A percentile compares a stretch with the other conserved stretches of the same genome.
These are phyloP conservation scores for Solanum chmielewskii DNA, from an alignment of 257 asterid species.

Conservation along the genomic window DNA sequence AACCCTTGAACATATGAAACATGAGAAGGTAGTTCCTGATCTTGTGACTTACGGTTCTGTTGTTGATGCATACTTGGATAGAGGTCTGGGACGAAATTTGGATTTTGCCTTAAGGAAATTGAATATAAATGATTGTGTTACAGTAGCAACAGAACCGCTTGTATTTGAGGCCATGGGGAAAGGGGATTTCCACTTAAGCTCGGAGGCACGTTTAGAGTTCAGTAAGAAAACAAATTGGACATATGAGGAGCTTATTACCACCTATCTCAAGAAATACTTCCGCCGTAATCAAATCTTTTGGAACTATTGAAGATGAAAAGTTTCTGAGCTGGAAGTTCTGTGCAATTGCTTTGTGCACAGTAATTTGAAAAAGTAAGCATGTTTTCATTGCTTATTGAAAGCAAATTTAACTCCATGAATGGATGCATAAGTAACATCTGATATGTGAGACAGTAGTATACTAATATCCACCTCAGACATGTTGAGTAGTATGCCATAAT, in stretches of 20 bases:
- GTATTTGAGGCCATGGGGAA: conserved; percentile 83
- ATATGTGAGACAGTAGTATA: not conserved
- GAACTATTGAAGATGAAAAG: conserved; percentile 49
- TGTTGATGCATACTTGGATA: conserved; percentile 77
- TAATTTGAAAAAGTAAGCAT: not conserved
- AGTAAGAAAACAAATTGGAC: conserved; percentile 34
- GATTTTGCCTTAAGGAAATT: conserved; percentile 44
- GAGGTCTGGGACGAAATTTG: conserved; percentile 65
- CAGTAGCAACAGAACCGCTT: conserved; percentile 43
- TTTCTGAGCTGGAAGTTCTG: not conserved
- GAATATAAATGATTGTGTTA: conserved; percentile 24
- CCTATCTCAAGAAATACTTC: conserved; percentile 52
- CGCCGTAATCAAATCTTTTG: conserved; percentile 75
- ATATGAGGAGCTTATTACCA: conserved; percentile 45
- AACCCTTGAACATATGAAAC: conserved; percentile 87
- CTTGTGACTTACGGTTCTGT: conserved; percentile 81
- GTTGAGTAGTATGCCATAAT: not conserved
- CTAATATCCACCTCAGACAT: not conserved
- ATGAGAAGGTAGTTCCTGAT: conserved; percentile 66
- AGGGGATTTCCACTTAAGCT: conserved; percentile 74
- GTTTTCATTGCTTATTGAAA: not conserved
- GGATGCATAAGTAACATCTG: not conserved
- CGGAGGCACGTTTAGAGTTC: conserved; percentile 52
- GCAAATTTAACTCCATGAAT: not conserved
- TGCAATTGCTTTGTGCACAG: not conserved